These are phyloP conservation scores for Ophidiomyces ophidiicola DNA, from an alignment of 2,329 filamentous ascomycete species.

Conservation along the genomic window DNA sequence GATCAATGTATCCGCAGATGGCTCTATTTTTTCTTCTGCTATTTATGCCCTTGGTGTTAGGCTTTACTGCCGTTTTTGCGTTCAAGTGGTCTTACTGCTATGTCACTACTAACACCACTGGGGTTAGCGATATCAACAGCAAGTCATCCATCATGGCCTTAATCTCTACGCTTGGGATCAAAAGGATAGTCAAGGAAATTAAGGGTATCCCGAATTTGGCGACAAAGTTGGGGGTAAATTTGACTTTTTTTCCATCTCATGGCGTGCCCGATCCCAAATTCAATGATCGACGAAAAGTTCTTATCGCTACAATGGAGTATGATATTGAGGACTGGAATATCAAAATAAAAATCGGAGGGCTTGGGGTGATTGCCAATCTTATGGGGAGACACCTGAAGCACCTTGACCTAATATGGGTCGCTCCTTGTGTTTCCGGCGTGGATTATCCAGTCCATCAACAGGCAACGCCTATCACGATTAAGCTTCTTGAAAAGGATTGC, in stretches of 20 bases:
- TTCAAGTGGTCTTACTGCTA: conserved; percentile 53
- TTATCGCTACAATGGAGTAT: conserved; percentile 61
- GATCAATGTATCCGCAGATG: conserved; percentile 44
- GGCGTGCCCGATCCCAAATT: conserved; percentile 18
- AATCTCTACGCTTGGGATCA: no score
- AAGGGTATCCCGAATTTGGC: conserved; percentile 14
- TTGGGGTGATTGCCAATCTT: conserved; percentile 58
- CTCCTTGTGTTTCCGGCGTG: conserved; percentile 50
- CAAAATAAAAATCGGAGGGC: conserved; percentile 59
- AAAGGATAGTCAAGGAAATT: conserved; percentile 19
- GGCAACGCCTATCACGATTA: conserved; percentile 51
- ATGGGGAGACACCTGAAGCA: conserved; percentile 56
- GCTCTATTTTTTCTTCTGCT: conserved; percentile 44
- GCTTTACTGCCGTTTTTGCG: conserved; percentile 39
- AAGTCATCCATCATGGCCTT: no score
- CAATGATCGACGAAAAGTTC: conserved; percentile 42
- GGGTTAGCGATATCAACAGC: conserved; percentile 43
- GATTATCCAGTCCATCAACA: conserved; percentile 50
- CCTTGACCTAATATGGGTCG: conserved; percentile 54
- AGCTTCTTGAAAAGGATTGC: conserved; percentile 48
- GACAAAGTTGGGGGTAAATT: conserved; percentile 22
- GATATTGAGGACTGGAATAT: conserved; percentile 58
- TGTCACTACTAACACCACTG: conserved; percentile 51
- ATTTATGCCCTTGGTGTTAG: conserved; percentile 42
- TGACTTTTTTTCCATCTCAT: conserved; percentile 28